Evolutionary conservation across 2,329 filamentous ascomycete genomes (phyloP).

Genomic region (Fusarium anthophilum): DNA sequence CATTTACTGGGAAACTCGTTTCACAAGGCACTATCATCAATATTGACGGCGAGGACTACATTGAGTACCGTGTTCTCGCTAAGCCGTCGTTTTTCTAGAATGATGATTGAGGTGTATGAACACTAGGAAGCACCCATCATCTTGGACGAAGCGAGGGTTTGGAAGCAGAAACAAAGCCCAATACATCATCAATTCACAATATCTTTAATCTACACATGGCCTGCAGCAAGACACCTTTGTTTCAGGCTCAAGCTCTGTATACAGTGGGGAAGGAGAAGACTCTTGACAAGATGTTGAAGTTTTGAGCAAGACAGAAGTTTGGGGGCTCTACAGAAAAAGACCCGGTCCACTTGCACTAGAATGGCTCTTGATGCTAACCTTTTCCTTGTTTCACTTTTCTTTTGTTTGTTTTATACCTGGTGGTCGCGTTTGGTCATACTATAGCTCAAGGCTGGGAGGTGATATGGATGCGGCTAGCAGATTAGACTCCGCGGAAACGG

Average conservation of each 20-base stretch:
- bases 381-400: neutral
- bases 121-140: neutral
- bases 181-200: neutral
- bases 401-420: constrained; percentile 16
- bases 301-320: constrained; percentile 14
- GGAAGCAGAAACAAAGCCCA: neutral
- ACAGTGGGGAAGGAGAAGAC: constrained; percentile 13
- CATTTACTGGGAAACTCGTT: constrained; percentile 71
- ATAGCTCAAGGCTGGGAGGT: constrained; percentile 17
- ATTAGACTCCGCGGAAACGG: constrained; percentile 34
- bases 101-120: too few relatives aligned
- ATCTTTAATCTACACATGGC: neutral
- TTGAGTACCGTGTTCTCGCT: constrained; percentile 72
- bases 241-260: constrained; percentile 11
- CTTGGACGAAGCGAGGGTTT: neutral
- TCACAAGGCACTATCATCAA: constrained; percentile 69
- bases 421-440: constrained; percentile 11
- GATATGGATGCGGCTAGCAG: constrained; percentile 25
- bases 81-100: constrained; percentile 68
- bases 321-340: constrained; percentile 16
- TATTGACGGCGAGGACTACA: constrained; percentile 73
- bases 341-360: constrained; percentile 24
- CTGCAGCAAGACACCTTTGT: neutral
- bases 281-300: constrained; percentile 10
- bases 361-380: constrained; percentile 11